phyloP scores from a whole-genome alignment of 345 rosid species.

The Eucalyptus microcorys region DNA sequence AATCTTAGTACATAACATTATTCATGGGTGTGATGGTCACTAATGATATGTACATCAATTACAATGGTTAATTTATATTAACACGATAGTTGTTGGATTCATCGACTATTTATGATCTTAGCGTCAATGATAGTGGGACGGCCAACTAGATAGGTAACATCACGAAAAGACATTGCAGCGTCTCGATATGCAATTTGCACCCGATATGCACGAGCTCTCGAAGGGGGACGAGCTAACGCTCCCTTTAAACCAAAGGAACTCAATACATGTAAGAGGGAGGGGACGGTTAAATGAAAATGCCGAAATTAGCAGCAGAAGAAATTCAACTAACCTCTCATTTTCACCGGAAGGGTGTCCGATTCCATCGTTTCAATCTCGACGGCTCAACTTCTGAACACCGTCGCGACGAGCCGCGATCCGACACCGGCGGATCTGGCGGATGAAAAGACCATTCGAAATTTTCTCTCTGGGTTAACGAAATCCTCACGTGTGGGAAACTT shows the following conservation, averaged over 20 bases:
- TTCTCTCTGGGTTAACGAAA: background rate
- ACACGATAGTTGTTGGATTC: background rate
- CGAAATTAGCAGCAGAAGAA: background rate
- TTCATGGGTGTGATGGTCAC: accelerated
- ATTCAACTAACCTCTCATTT: background rate
- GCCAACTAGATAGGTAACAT: background rate
- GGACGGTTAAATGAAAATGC: background rate
- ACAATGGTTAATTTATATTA: background rate
- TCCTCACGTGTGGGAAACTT: background rate
- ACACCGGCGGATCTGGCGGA: background rate
- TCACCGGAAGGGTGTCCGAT: background rate
- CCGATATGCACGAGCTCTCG: accelerated
- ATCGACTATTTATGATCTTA: background rate
- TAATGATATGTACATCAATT: background rate
- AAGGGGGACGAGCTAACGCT: background rate
- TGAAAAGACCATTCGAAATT: background rate
- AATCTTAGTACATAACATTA: background rate
- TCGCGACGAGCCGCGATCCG: accelerated
- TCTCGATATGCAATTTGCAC: background rate
- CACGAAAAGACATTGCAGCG: background rate
- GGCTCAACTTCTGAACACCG: background rate
- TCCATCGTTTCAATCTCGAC: background rate
- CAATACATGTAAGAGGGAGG: background rate
- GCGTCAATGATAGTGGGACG: background rate
- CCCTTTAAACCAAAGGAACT: background rate